Percentiles rank a stretch among this genome's conserved stretches.
These are phyloP conservation scores for Hanseniaspora lindneri DNA, from an alignment of 805 yeast genomes.

Conservation along the genomic window DNA sequence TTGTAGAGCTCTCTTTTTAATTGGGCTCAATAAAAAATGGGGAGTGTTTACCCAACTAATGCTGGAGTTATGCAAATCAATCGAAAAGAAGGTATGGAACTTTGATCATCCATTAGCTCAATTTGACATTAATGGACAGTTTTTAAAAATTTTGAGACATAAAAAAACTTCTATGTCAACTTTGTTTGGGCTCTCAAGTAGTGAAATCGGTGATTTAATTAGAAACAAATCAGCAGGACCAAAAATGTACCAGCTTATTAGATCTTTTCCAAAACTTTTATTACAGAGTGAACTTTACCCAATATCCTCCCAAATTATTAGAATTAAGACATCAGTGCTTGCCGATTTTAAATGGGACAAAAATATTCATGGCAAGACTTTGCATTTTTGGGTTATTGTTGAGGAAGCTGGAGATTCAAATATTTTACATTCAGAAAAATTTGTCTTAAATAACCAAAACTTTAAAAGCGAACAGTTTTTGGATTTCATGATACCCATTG, in stretches of 20 bases:
- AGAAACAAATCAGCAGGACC: constrained; percentile 70
- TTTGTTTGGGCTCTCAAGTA: constrained; percentile 57
- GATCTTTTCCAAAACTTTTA: constrained; percentile 63
- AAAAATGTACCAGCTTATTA: constrained; percentile 45
- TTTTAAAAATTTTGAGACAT: constrained; percentile 48
- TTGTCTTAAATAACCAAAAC: constrained; percentile 52
- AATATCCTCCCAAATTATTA: constrained; percentile 71
- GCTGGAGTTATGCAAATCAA: constrained; percentile 72
- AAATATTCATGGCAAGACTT: constrained; percentile 67
- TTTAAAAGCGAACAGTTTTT: constrained; percentile 49
- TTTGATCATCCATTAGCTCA: constrained; percentile 83
- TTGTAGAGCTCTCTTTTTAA: constrained; percentile 75
- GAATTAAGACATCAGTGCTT: constrained; percentile 56
- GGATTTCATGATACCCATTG: constrained; percentile 85
- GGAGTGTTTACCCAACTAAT: constrained; percentile 64
- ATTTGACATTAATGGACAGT: constrained; percentile 63
- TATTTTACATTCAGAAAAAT: constrained; percentile 71
- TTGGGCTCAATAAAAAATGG: constrained; percentile 87
- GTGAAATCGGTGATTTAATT: constrained; percentile 79
- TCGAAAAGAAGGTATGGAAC: constrained; percentile 78
- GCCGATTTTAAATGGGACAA: constrained; percentile 84
- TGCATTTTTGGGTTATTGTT: constrained; percentile 83
- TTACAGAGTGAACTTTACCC: constrained; percentile 79
- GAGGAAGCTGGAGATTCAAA: constrained; percentile 69
- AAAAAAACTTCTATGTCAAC: constrained; percentile 60